Evolutionary conservation across 768 basidiomycete genomes (phyloP), one percentile per base, ranked within the genome.

Genomic region (Psilocybe cubensis): DNA sequence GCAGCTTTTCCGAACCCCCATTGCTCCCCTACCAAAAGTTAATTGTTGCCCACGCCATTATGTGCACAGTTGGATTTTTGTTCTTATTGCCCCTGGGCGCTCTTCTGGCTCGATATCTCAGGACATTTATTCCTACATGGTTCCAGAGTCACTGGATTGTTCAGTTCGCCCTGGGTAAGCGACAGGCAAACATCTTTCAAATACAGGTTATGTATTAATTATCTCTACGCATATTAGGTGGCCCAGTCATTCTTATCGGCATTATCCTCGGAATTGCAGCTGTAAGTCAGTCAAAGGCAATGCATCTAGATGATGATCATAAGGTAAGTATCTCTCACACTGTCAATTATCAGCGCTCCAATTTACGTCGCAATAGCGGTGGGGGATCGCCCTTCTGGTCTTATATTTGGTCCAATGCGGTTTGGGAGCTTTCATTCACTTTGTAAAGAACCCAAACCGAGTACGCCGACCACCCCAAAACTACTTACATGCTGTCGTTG

Each of bases 401-500:
- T 69, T 87, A 3, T 83, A 85, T 56, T 18, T 80, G 38, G 49
- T 77, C 11, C 87, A 87, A 68, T 74, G 76, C 58, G 59, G 59
- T 2, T 67, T 85, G 12, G 86, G 86, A 4, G 76, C 79, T 3
- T 51, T 82, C 52, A 81, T 85, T 56, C 85, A 86, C 60, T 83
- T 71, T 62, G 62, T 83, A 55, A 85, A 86, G 65, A 76, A 76
- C 31, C 73, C 71, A 18, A 58, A 68, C 33, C 50, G 64, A 5
- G 61, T 59, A 0, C 61, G 70, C 25, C 80, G 80, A 25, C 85
- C 80, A 7, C 67, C 75, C 43, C 85, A 80, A 59, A 86, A 88
- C 64, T 87, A 84, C 65, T 27, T 79, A 24, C 86, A 88, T 62
- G 85, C 82, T 11, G 56, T 83, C 12, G 53, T 86, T 1, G 87